Evolutionary conservation across 2,329 filamentous ascomycete species (phyloP).

Genomic region (Arthrobotrys megalospora): DNA sequence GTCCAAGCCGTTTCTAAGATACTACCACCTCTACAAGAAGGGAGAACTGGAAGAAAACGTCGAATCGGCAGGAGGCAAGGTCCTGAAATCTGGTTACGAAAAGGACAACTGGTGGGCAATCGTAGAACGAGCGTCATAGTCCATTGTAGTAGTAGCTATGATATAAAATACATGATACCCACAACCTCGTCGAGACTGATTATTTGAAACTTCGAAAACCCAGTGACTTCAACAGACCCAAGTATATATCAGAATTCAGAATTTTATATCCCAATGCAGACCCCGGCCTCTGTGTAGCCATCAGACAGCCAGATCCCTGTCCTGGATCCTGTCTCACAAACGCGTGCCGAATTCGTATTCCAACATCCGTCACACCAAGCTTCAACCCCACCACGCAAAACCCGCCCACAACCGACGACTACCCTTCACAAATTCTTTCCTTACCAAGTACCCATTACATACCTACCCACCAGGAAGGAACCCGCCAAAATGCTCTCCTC

Average conservation of each 20-base stretch:
- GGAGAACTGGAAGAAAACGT: slow-evolving; percentile 90
- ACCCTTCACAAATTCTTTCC: not conserved
- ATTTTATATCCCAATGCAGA: slow-evolving; percentile 22
- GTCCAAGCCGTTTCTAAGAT: slow-evolving; percentile 80
- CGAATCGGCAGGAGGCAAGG: slow-evolving; percentile 78
- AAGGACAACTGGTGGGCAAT: slow-evolving; percentile 99
- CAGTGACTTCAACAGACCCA: too few species aligned
- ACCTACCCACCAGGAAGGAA: not conserved
- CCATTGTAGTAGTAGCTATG: not conserved
- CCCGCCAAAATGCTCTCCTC: slow-evolving; percentile 16
- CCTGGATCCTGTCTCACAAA: slow-evolving; percentile 5
- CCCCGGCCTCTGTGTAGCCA: not conserved
- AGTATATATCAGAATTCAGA: not conserved
- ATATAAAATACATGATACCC: not conserved
- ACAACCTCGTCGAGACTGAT: not conserved
- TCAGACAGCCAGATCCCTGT: slow-evolving; percentile 2
- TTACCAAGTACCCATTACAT: not conserved
- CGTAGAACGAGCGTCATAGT: slow-evolving; percentile 65
- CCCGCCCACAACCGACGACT: not conserved
- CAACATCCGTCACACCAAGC: not conserved
- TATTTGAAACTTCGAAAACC: too few species aligned
- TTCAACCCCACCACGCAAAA: slow-evolving; percentile 1
- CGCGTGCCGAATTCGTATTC: too few species aligned
- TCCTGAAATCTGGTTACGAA: slow-evolving; percentile 89
- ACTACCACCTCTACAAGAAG: slow-evolving; percentile 91